These are phyloP conservation scores for Tilletiopsis washingtonensis DNA, from an alignment of 1,284 basidiomycete genomes.

Conservation along the genomic window DNA sequence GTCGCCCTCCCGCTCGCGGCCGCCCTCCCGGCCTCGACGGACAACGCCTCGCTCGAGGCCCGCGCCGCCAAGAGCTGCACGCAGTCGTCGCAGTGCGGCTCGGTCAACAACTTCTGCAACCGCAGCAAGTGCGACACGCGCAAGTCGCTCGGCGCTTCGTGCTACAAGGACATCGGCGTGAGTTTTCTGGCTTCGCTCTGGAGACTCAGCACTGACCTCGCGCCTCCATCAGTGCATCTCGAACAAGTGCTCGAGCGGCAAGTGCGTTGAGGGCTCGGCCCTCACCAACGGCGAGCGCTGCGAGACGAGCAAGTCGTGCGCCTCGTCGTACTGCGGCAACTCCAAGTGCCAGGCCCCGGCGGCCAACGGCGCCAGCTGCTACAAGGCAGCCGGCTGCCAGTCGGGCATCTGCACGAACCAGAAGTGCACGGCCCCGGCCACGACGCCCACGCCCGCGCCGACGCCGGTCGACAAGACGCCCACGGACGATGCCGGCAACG, in stretches of 20 bases:
- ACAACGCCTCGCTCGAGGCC: not conserved
- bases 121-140: not conserved
- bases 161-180: not conserved
- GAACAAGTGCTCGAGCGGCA: not conserved
- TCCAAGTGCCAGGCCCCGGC: not conserved
- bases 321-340: not conserved
- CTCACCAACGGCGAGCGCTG: not conserved
- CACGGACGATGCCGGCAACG: too few species aligned
- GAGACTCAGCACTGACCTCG: too few species aligned
- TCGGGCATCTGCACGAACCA: too few species aligned
- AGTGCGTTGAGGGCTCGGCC: not conserved
- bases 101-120: not conserved
- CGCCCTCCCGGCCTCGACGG: not conserved
- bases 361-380: not conserved
- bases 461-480: too few species aligned
- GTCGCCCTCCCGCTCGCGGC: not conserved
- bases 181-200: too few species aligned
- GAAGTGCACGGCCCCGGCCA: too few species aligned
- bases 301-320: not conserved
- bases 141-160: not conserved
- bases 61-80: not conserved
- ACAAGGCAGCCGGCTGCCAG: too few species aligned
- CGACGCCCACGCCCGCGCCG: too few species aligned
- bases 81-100: not conserved
- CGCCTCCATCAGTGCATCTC: too few species aligned